Conservation (phyloP, 1,284 basidiomycete species). For the Rugosomyces carneus region DNA sequence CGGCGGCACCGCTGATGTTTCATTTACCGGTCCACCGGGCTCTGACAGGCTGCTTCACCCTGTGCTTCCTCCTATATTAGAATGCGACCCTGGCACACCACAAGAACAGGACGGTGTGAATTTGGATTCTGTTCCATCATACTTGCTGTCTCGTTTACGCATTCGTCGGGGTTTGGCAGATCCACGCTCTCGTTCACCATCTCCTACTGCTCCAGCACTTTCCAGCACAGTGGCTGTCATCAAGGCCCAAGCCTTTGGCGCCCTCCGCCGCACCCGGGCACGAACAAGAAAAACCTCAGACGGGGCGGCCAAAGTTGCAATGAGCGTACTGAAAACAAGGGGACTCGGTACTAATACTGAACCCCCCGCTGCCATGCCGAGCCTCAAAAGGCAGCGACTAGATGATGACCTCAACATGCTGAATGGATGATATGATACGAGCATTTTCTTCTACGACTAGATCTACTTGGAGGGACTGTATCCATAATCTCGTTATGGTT, state of each 20-base stretch:
- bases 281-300: conserved; percentile 67
- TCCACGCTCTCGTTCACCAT: conserved; percentile 62
- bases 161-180: conserved; percentile 36
- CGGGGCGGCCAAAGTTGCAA: conserved; percentile 66
- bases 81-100: conserved; percentile 33
- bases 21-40: conserved; percentile 41
- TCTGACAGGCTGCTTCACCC: conserved; percentile 24
- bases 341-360: conserved; percentile 54
- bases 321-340: conserved; percentile 70
- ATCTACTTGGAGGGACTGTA: conserved; percentile 27
- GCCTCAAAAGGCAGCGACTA: conserved; percentile 42
- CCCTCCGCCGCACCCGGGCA: conserved; percentile 67
- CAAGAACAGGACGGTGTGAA: conserved; percentile 54
- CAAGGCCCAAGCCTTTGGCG: conserved; percentile 82
- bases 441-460: conserved; percentile 11
- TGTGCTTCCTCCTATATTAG: not conserved
- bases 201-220: conserved; percentile 55
- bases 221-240: conserved; percentile 80
- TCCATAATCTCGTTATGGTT: conserved; percentile 21
- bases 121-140: conserved; percentile 43
- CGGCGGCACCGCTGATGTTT: conserved; percentile 65
- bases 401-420: conserved; percentile 50
- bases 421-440: conserved; percentile 28
- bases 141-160: conserved; percentile 35
- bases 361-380: conserved; percentile 40